A percentile compares a stretch with the other conserved stretches of the same genome.
These are phyloP conservation scores for Cynara cardunculus DNA, from an alignment of 129 eudicot genomes.

Conservation along the genomic window DNA sequence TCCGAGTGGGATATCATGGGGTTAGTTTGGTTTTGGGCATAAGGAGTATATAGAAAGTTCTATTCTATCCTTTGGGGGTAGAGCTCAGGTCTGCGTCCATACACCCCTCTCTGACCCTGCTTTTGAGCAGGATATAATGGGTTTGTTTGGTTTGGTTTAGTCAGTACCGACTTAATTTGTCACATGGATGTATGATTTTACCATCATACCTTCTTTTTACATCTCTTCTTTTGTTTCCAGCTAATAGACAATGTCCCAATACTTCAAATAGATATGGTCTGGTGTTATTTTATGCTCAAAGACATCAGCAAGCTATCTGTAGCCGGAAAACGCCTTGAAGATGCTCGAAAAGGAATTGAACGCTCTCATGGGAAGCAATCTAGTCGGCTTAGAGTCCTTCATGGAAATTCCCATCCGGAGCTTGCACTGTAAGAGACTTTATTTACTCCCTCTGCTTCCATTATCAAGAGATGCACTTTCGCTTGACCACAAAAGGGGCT, in stretches of 20 bases:
- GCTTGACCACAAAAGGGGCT: not conserved
- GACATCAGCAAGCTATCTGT: slow-evolving; percentile 81
- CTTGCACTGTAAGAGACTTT: slow-evolving; percentile 70
- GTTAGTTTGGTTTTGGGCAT: not conserved
- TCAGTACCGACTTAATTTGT: not conserved
- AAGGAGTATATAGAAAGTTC: no score
- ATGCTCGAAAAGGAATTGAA: slow-evolving; percentile 82
- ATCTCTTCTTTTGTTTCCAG: slow-evolving; percentile 37
- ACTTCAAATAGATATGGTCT: slow-evolving; percentile 88
- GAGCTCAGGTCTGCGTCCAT: no score
- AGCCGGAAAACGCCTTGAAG: slow-evolving; percentile 83
- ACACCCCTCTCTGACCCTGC: no score
- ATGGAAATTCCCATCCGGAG: slow-evolving; percentile 73
- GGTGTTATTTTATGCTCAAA: slow-evolving; percentile 98
- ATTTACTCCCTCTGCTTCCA: not conserved
- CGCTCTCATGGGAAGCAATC: slow-evolving; percentile 82
- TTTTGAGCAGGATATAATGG: no score
- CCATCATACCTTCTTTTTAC: not conserved
- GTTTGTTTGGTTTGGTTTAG: not conserved
- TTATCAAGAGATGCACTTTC: not conserved
- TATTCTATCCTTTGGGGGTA: no score
- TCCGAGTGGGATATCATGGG: no score
- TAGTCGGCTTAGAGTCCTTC: slow-evolving; percentile 70
- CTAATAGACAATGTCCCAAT: slow-evolving; percentile 78
- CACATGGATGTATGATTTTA: not conserved